These are phyloP conservation scores for Pseudogymnoascus sp. DNA, from an alignment of 2,329 filamentous ascomycete species.

Conservation along the genomic window DNA sequence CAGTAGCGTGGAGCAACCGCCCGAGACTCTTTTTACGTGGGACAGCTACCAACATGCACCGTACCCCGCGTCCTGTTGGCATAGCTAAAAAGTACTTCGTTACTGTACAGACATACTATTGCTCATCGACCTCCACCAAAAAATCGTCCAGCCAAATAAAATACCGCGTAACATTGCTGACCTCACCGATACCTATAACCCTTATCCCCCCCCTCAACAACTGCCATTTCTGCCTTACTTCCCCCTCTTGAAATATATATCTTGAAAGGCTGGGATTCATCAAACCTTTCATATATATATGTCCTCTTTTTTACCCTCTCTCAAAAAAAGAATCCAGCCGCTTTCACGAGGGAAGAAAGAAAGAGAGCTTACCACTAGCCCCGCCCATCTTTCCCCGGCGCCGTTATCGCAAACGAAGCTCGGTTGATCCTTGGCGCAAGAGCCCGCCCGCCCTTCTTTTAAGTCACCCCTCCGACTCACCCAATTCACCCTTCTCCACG, in stretches of 20 bases:
- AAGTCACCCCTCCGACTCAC: conserved; percentile 6
- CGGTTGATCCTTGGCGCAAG: neutral
- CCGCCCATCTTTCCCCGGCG: conserved; percentile 5
- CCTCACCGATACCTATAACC: neutral
- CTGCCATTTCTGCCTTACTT: neutral
- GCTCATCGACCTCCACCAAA: neutral
- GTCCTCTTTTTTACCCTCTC: neutral
- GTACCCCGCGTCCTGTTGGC: neutral
- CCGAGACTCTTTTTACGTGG: neutral
- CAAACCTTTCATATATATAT: neutral
- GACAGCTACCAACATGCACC: neutral
- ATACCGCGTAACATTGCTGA: conserved; percentile 4
- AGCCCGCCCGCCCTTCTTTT: conserved; percentile 7
- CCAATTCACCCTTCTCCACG: neutral
- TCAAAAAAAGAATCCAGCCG: neutral
- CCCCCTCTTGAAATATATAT: neutral
- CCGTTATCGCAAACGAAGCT: conserved; percentile 7
- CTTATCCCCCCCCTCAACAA: neutral
- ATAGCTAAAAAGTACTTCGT: neutral
- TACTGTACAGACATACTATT: neutral
- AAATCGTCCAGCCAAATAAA: neutral
- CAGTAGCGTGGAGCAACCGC: neutral
- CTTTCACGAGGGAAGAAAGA: neutral
- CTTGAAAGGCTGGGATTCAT: neutral
- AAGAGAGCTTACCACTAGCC: neutral